These are phyloP conservation scores for Cicer arietinum DNA, from an alignment of 306 rosid species.

Conservation along the genomic window DNA sequence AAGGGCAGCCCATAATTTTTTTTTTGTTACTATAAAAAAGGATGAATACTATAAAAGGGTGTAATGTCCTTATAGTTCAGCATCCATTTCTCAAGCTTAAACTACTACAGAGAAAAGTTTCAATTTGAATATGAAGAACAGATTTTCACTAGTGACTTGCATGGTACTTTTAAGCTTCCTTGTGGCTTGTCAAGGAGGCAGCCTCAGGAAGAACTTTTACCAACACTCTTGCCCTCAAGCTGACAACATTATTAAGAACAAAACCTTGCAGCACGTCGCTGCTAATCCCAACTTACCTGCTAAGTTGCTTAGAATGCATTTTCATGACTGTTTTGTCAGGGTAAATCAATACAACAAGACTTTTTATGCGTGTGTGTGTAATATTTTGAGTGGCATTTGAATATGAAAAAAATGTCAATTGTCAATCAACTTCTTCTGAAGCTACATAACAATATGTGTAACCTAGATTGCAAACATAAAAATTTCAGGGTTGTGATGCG, in stretches of 20 bases:
- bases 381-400: conserved; percentile 32
- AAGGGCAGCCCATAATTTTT: no score
- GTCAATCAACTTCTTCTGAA: background rate
- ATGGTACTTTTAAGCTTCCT: conserved; percentile 37
- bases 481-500: conserved; percentile 67
- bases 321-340: conserved; percentile 71
- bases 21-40: background rate
- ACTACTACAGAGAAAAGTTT: background rate
- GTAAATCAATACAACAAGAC: conserved; percentile 35
- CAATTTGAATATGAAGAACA: conserved; percentile 44
- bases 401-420: background rate
- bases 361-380: background rate
- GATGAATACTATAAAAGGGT: conserved; percentile 43
- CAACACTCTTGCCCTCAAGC: conserved; percentile 53
- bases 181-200: conserved; percentile 53
- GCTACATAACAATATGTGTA: background rate
- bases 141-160: conserved; percentile 32
- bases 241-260: conserved; percentile 46
- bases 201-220: conserved; percentile 52
- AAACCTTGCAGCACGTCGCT: conserved; percentile 45
- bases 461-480: conserved; percentile 33
- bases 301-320: conserved; percentile 66
- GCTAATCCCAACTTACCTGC: conserved; percentile 54
- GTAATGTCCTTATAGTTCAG: conserved; percentile 10
- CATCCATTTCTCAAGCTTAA: conserved; percentile 29